Percentiles rank a stretch among this genome's conserved stretches.
Conservation (phyloP, 345 rosid genomes). For the Aquilaria malaccensis region DNA sequence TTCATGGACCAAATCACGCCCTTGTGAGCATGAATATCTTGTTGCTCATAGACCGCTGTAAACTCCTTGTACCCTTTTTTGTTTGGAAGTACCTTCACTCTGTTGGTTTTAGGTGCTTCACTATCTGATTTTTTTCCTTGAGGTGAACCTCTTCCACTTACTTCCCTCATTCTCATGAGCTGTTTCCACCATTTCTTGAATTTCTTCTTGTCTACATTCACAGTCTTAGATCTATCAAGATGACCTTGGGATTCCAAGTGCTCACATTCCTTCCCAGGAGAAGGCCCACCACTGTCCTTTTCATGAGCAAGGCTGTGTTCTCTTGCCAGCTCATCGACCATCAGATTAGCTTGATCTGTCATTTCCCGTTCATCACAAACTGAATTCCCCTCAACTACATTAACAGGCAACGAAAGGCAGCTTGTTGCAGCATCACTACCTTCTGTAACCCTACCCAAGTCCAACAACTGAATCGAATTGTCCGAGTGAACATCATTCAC, state of each 20-base stretch:
- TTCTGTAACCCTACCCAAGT: constrained; percentile 37
- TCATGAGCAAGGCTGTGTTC: constrained; percentile 7
- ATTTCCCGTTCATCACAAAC: constrained; percentile 32
- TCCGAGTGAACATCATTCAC: constrained; percentile 4
- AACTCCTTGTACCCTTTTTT: constrained; percentile 66
- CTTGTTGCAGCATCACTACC: constrained; percentile 40
- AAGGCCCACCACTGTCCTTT: constrained; percentile 8
- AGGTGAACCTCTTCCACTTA: constrained; percentile 1
- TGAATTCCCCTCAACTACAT: constrained; percentile 18
- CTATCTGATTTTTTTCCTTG: constrained; percentile 11
- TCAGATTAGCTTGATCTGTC: constrained; percentile 28
- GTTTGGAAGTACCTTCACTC: constrained; percentile 48
- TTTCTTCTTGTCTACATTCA: constrained; percentile 21
- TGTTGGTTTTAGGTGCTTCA: constrained; percentile 21
- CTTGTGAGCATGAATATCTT: constrained; percentile 70
- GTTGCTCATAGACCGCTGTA: constrained; percentile 45
- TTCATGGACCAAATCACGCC: constrained; percentile 69
- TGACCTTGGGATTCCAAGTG: constrained; percentile 12
- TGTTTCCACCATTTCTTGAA: constrained; percentile 49
- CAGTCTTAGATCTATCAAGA: constrained; percentile 13
- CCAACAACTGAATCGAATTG: constrained; percentile 7
- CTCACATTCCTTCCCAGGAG: constrained; percentile 9
- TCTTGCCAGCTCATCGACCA: constrained; percentile 35
- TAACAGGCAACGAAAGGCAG: constrained; percentile 17
- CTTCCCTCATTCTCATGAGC: constrained; percentile 20